phyloP scores from a whole-genome alignment of 2,329 filamentous ascomycete genomes.

The Conoideocrella luteorostrata region DNA sequence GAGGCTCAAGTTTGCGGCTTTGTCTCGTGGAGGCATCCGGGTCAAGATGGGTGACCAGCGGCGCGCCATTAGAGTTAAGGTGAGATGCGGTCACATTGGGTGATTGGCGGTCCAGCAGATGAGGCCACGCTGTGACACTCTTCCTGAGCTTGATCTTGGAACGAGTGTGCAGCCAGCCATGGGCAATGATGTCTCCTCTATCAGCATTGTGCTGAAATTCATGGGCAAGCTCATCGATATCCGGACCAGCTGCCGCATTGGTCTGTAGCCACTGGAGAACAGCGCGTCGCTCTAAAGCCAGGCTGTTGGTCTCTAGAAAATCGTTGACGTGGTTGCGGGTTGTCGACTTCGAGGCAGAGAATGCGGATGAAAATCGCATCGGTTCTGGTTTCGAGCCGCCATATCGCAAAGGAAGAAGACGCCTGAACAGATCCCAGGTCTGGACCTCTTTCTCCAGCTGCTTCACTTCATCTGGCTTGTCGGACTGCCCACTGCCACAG shows the following conservation, averaged over 20 bases:
- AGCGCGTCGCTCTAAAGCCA: constrained; percentile 70
- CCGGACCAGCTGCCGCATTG: constrained; percentile 62
- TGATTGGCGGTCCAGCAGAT: constrained; percentile 57
- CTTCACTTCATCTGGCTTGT: constrained; percentile 23
- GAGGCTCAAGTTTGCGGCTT: constrained; percentile 64
- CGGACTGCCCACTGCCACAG: background rate
- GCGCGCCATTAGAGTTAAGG: constrained; percentile 52
- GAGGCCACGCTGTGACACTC: constrained; percentile 62
- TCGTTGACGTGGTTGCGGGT: constrained; percentile 40
- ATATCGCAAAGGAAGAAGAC: constrained; percentile 67
- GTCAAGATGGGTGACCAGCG: constrained; percentile 80
- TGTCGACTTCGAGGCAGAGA: constrained; percentile 21
- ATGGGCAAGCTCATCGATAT: constrained; percentile 68
- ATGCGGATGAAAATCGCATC: constrained; percentile 26
- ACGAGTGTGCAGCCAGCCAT: constrained; percentile 90
- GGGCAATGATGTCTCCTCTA: constrained; percentile 72
- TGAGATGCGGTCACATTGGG: constrained; percentile 50
- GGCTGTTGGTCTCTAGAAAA: constrained; percentile 66
- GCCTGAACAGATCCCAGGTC: constrained; percentile 80
- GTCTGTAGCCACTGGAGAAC: constrained; percentile 83
- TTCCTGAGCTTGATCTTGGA: constrained; percentile 87
- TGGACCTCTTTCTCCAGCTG: constrained; percentile 76
- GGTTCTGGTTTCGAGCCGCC: constrained; percentile 22
- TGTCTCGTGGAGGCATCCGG: constrained; percentile 85
- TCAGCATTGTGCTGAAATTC: constrained; percentile 72